Base-by-base conservation (phyloP, 2,329 filamentous ascomycete species). In the Colletotrichum sojae region DNA sequence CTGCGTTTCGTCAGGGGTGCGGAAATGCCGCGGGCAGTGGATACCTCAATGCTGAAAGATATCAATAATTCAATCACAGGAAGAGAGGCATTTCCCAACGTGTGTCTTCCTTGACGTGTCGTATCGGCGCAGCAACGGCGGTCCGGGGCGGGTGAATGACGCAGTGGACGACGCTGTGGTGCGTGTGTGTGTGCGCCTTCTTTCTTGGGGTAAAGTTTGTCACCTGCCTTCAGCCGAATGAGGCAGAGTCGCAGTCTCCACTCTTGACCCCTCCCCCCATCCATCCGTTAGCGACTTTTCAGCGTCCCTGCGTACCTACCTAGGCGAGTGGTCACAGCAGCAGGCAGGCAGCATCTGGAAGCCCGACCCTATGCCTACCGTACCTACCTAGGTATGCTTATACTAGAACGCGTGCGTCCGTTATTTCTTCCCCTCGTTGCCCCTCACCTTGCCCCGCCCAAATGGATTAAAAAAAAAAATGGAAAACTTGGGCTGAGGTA, bases 221-320 rank as follows among this genome's bases (percentile, higher is more conserved):
- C 31, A 36, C 31, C 31, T 36, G 31, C 31, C 31, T 36, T 36
- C 31, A 36, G 40, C 40, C 40, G 40, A n/a, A 43, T 43, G 31
- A 36, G 31, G 31, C 31, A 49, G 56, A 48, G 56, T 39, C 56
- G 45, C 25, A 16, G 22, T 57, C 22, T 15, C 54, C 54, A 57
- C 54, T 45, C 43, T 57, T 57, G 10, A 9, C 40, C 20, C 40
- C 8, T 8, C 51, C 53, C 8, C 53, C 53, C 22, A n/a, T n/a
- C 39, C n/a, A 25, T 20, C 18, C 53, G 27, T 49, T 49, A 49
- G 46, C 46, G 40, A 15, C 40, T 43, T 43, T 43, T 43, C 15
- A 15, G 13, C 13, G 13, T 43, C 13, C 40, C 40, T n/a, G 13
- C 40, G 40, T 43, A 40, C 39, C 39, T 40, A 16, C 12, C n/a